phyloP scores from a whole-genome alignment of 164 flowering plant species.

The Buxus sempervirens region DNA sequence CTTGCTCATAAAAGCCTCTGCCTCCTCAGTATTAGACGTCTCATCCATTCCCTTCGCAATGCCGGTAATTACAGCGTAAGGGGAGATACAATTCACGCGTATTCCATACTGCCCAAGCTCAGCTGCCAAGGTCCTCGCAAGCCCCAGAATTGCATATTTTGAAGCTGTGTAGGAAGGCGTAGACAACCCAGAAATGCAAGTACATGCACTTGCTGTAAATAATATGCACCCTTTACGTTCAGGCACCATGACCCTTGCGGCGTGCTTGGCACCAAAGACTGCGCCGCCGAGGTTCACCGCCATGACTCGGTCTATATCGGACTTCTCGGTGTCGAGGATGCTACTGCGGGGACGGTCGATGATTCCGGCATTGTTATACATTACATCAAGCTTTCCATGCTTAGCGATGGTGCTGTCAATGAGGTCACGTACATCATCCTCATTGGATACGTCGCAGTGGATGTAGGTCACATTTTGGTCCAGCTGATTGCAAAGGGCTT shows the following conservation, averaged over 20 bases:
- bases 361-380: constrained; percentile 31
- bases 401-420: constrained; percentile 13
- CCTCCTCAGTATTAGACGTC: not conserved
- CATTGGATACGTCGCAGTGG: constrained; percentile 21
- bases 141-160: constrained; percentile 34
- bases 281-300: too few species aligned
- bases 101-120: constrained; percentile 49
- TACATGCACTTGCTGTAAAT: constrained; percentile 25
- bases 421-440: constrained; percentile 8
- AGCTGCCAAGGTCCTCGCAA: constrained; percentile 30
- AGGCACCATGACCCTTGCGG: too few species aligned
- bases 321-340: too few species aligned
- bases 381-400: constrained; percentile 27
- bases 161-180: constrained; percentile 30
- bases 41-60: not conserved
- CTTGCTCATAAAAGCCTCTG: not conserved
- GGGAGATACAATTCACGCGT: constrained; percentile 49
- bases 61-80: constrained; percentile 25
- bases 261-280: too few species aligned
- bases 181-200: constrained; percentile 8
- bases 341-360: constrained; percentile 12
- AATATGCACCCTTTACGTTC: too few species aligned
- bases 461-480: constrained; percentile 8
- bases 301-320: too few species aligned
- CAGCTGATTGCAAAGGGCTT: constrained; percentile 1